Evolutionary conservation across 2,329 filamentous ascomycete species (phyloP), one percentile per base, ranked within the genome.

Genomic region (Diaporthe velutina): DNA sequence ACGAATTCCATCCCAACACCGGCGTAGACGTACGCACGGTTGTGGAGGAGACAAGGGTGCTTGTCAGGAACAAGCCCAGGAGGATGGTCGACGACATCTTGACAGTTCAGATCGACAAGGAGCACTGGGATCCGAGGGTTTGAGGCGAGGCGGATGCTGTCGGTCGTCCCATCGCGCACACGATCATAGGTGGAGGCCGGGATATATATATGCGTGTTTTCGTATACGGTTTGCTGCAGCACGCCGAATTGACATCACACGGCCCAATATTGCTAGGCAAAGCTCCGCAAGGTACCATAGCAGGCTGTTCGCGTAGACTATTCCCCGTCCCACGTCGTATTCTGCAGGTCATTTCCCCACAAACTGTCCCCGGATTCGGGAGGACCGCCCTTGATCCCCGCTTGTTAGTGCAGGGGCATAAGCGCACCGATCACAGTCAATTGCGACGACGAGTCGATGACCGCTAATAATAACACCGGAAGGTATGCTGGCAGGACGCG

Each of bases 1-100:
- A 92, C 2, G 86, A 88, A 75, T 91, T 91, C 89, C 89, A 92
- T 17, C 89, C 85, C 85, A 87, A 86, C 0, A 84, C 83, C 2
- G 86, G 86, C 1, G 84, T 84, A 5, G 73, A 70, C 1, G 75
- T 74, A 19, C 75, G 75, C 22, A 76, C 68, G 13, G 73, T 76
- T 9, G 60, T 60, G 12, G 73, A 64, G 19, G 73, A 76, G 55
- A 68, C 75, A n/a, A 73, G 30, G 38, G 42, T 52, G 64, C 74
- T 19, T 58, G 64, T 35, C 57, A 70, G 58, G 74, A 55, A 50
- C 55, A 73, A 67, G 30, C 50, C 54, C 25, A 73, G 38, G 22
- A 73, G 40, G 7, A 54, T 17, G 55, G 45, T 45, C 25, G 57
- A 64, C 45, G 33, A 33, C 70, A 72, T 72, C 12, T 45, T 64